Conservation (phyloP, 352 stramenopile species). For the Globisporangium emineosum region DNA sequence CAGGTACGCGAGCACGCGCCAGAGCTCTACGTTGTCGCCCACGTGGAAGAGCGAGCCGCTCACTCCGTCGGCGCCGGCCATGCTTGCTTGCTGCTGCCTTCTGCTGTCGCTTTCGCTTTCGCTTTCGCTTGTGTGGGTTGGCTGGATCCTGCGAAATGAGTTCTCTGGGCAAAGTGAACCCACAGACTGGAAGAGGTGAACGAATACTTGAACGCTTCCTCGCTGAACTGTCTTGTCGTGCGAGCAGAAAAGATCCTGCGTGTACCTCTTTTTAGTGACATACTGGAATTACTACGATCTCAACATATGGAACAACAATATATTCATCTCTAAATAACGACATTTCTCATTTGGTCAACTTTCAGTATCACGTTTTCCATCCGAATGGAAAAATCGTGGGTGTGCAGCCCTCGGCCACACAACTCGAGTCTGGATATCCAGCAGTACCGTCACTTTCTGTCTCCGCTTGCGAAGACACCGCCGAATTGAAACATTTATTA, state of each 20-base stretch:
- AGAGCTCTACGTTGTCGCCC: slow-evolving; percentile 51
- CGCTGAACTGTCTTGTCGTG: background rate
- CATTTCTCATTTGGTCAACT: background rate
- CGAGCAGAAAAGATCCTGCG: no score
- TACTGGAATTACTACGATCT: no score
- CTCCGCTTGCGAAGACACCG: no score
- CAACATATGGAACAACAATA: no score
- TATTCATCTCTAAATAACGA: background rate
- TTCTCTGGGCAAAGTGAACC: background rate
- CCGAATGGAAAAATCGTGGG: background rate
- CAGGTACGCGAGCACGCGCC: slow-evolving; percentile 45
- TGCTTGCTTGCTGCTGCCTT: background rate
- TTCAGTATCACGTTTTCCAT: background rate
- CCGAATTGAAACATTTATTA: no score
- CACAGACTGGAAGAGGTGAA: background rate
- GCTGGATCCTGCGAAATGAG: background rate
- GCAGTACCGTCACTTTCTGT: background rate
- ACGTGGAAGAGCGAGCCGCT: slow-evolving; percentile 50
- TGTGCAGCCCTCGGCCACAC: background rate
- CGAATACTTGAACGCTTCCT: no score
- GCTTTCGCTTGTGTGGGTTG: background rate
- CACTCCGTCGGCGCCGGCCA: background rate
- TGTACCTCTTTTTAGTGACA: background rate
- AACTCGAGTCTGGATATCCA: background rate
- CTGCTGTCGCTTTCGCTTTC: background rate